Conservation (phyloP, 163 green algal species). For the Chloroidium sp. region DNA sequence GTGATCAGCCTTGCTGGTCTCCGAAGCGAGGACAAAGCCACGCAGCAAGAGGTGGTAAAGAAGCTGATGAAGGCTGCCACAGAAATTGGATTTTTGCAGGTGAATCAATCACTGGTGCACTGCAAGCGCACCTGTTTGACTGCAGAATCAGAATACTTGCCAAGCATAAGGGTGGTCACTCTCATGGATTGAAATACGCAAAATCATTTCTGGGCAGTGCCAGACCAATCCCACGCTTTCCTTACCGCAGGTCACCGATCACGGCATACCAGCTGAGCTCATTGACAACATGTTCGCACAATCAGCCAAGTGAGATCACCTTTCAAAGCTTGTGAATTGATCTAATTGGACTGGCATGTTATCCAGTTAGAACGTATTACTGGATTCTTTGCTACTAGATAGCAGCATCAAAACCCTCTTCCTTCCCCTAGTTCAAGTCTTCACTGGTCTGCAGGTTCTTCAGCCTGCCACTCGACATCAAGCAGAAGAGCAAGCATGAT, state of each 20-base stretch:
- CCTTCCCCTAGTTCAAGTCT: too few relatives aligned
- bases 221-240: too few relatives aligned
- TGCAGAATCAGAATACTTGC: not conserved
- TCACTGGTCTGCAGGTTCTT: not conserved
- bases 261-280: conserved; percentile 5
- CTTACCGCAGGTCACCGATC: conserved; percentile 4
- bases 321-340: not conserved
- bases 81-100: conserved; percentile 6
- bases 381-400: too few relatives aligned
- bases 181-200: too few relatives aligned
- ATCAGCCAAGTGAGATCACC: not conserved
- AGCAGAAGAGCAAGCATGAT: conserved; percentile 1
- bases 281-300: conserved; percentile 6
- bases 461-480: not conserved
- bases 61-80: conserved; percentile 3
- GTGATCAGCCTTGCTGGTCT: too few relatives aligned
- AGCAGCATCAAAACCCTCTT: too few relatives aligned
- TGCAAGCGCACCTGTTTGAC: not conserved
- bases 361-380: too few relatives aligned
- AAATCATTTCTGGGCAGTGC: too few relatives aligned
- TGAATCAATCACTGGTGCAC: not conserved
- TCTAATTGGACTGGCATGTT: too few relatives aligned
- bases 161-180: too few relatives aligned
- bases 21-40: too few relatives aligned
- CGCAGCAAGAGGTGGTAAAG: not conserved